Base-by-base conservation (phyloP, 805 yeast species). In the Geotrichum ghanense region DNA sequence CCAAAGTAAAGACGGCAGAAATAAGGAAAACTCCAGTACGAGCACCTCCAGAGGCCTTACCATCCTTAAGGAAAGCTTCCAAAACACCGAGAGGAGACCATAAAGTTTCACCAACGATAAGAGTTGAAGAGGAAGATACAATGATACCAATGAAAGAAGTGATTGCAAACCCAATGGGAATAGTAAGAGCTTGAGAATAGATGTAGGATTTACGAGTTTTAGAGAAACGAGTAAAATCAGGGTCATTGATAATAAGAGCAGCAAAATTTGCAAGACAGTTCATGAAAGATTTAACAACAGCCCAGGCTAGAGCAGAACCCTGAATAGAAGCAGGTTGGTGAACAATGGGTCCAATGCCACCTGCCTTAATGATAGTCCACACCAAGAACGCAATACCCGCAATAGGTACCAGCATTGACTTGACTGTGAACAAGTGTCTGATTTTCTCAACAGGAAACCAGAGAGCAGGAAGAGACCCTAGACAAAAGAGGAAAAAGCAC, bases 1-100 rank as follows among this genome's bases (percentile, higher is more conserved):
- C 88, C 48, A 83, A 63, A 14, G 83, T 79, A 62, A 86, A 82
- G 0, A 81, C 83, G 44, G 75, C 67, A 2, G 87, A 69, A 54
- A 84, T 78, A 48, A 86, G 70, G 61, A 85, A 85, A 7, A 81
- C 92, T 54, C 94, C 95, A 17, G 81, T 88, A 52, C 95, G 71
- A 50, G 80, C 76, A 22, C 89, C 66, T 9, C 57, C 49, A n/a
- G 58, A 50, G 37, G 56, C 48, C 20, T 53, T 51, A 37, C 51
- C 45, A 3, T 69, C 59, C 43, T 76, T 76, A 54, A 87, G 73
- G 57, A 82, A 84, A 44, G 74, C 67, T 14, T 72, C 72, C 54
- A 87, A 68, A 3, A 84, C 84, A 53, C 83, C 94, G 48, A 87
- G 66, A 5, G 96, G 96, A 45, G 82, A 75, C 96, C 96, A 87